Evolutionary conservation across 2,329 filamentous ascomycete species (phyloP), one percentile per base, ranked within the genome.

Genomic region (Fusarium sp.): DNA sequence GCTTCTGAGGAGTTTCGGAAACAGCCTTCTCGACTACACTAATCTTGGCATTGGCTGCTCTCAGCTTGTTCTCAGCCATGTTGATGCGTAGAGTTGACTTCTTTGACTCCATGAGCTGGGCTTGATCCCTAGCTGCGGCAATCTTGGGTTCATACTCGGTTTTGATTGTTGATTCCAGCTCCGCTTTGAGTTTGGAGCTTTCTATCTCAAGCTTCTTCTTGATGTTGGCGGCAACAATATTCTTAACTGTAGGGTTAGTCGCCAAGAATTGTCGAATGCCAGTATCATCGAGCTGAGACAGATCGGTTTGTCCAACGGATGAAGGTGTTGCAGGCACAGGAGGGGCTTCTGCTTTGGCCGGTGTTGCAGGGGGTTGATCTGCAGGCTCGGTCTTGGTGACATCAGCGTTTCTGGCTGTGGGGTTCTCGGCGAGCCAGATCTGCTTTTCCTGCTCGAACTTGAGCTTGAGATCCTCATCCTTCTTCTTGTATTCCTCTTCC

Each of bases 21-120:
- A 93, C 94, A 18, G 96, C 95, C 52, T 90, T 93, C 78, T 95
- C 89, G 7, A 98, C 93, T 3, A 96, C 90, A 4, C 89, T 88
- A 38, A 97, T 84, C 84, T 96, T 97, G 9, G 92, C 93, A 57
- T 87, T 87, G 0, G 91, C 90, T 14, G 85, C 84, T 70, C 88
- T 90, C 52, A 88, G 84, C 79, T 92, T 90, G 76, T 92, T 93
- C 75, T 96, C 92, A 11, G 91, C 86, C 90, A 97, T 93, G 80
- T 94, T 96, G 72, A 96, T 87, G 73, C 93, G 93, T 55, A 94
- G 85, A 5, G 90, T 90, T 61, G 89, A 90, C 81, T 94, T 94
- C 84, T 95, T 95, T 41, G 91, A 90, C 49, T 91, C 90, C 84
- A 96, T 88, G 70, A 92, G 88, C 58, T 92, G 89, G 7, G 91